phyloP scores from a whole-genome alignment of 106 monocot species.

The Acanthochlamys bracteata region DNA sequence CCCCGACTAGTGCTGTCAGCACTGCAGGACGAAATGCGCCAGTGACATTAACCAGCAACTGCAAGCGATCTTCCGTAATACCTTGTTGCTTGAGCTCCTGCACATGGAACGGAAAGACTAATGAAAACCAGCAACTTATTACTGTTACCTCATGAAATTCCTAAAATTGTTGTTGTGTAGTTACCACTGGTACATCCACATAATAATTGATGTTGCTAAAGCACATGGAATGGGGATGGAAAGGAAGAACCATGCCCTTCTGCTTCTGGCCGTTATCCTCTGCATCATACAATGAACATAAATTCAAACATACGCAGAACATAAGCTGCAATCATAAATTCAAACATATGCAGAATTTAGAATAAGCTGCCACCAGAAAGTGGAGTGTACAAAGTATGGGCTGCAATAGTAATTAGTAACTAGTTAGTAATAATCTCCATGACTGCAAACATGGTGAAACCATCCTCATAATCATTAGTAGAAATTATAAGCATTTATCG shows the following conservation, averaged over 20 bases:
- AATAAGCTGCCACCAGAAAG: too few relatives aligned
- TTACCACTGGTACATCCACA: conserved; percentile 86
- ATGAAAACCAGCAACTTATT: neutral
- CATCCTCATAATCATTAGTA: too few relatives aligned
- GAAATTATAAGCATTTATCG: too few relatives aligned
- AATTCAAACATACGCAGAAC: neutral
- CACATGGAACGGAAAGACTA: neutral
- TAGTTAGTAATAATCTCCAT: too few relatives aligned
- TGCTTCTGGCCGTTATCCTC: conserved; percentile 51
- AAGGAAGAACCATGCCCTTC: conserved; percentile 97
- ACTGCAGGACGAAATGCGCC: conserved; percentile 96
- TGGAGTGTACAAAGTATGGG: too few relatives aligned
- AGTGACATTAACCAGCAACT: conserved; percentile 87
- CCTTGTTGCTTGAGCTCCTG: conserved; percentile 94
- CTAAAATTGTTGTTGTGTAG: conserved; percentile 1
- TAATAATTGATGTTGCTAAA: conserved; percentile 95
- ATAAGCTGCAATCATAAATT: neutral
- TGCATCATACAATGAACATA: conserved; percentile 16
- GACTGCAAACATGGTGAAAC: too few relatives aligned
- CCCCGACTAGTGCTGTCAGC: conserved; percentile 95
- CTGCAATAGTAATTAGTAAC: too few relatives aligned
- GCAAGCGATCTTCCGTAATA: conserved; percentile 71
- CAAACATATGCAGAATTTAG: too few relatives aligned
- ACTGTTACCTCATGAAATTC: too few relatives aligned
- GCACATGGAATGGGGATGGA: conserved; percentile 92